Conservation (phyloP, 768 basidiomycete species). For the Boletus rubropictus region DNA sequence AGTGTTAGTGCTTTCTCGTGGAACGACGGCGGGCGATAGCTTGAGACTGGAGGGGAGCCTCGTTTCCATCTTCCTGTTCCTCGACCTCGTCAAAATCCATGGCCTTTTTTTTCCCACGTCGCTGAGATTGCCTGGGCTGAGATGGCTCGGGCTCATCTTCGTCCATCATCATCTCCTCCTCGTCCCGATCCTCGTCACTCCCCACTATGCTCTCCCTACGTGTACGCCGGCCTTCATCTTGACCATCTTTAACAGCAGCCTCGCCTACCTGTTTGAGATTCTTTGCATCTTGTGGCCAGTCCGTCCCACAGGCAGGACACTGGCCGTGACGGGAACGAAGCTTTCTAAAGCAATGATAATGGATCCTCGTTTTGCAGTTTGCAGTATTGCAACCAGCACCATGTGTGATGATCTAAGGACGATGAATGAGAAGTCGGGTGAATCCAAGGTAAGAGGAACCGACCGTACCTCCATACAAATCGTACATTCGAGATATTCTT, state of each 20-base stretch:
- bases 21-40: constrained; percentile 17
- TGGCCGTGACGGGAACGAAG: constrained; percentile 39
- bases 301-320: constrained; percentile 53
- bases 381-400: constrained; percentile 57
- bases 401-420: constrained; percentile 57
- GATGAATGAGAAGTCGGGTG: background rate
- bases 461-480: constrained; percentile 61
- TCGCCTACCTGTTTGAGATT: constrained; percentile 60
- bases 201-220: constrained; percentile 32
- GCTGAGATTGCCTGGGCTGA: constrained; percentile 26
- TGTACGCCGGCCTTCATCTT: constrained; percentile 40
- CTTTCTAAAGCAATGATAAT: constrained; percentile 55
- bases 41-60: constrained; percentile 19
- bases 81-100: constrained; percentile 44
- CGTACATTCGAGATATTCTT: constrained; percentile 66
- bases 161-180: constrained; percentile 35
- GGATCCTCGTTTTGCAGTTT: constrained; percentile 61
- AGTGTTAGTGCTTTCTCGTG: constrained; percentile 14
- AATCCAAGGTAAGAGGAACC: background rate
- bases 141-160: constrained; percentile 31
- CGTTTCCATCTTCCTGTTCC: constrained; percentile 29
- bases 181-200: constrained; percentile 39
- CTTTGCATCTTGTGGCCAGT: constrained; percentile 56
- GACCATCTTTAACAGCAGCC: constrained; percentile 56
- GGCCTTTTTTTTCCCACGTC: constrained; percentile 26